Conservation (phyloP, 2,329 filamentous ascomycete genomes). For the Teratosphaeria gauchensis region DNA sequence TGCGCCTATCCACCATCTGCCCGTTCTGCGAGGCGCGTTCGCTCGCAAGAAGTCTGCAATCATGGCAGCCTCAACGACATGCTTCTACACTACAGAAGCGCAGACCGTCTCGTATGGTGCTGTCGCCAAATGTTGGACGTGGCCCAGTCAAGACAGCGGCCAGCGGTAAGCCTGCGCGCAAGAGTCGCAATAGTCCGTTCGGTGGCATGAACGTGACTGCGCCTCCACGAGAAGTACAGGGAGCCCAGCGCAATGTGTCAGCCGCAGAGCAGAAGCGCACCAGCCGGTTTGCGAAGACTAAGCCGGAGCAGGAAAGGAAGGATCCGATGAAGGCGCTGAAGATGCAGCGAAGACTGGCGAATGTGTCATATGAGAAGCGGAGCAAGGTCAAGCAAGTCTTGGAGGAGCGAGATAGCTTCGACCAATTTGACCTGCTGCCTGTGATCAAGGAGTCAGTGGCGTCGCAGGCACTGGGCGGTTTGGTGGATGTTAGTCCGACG, state of each 20-base stretch:
- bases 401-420: conserved; percentile 64
- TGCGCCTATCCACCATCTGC: conserved; percentile 26
- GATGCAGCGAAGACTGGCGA: conserved; percentile 76
- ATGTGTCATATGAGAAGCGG: conserved; percentile 64
- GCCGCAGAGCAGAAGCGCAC: conserved; percentile 38
- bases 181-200: conserved; percentile 44
- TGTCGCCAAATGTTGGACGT: conserved; percentile 37
- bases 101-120: conserved; percentile 41
- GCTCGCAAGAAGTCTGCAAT: conserved; percentile 17
- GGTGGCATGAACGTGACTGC: conserved; percentile 49
- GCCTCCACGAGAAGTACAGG: conserved; percentile 11
- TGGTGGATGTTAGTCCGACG: conserved; percentile 70
- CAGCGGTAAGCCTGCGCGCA: conserved; percentile 25
- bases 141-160: conserved; percentile 12
- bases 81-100: conserved; percentile 33
- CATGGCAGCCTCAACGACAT: conserved; percentile 29
- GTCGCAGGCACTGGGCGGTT: conserved; percentile 62
- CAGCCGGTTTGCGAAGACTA: conserved; percentile 44
- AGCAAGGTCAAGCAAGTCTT: conserved; percentile 52
- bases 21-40: conserved; percentile 33
- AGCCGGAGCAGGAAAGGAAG: conserved; percentile 35
- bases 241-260: conserved; percentile 13
- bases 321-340: conserved; percentile 71
- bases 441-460: conserved; percentile 60
- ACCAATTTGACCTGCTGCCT: conserved; percentile 68